Percentiles rank a stretch among this genome's conserved stretches.
Conservation (phyloP, 345 rosid genomes). For the Raphanus sativus region DNA sequence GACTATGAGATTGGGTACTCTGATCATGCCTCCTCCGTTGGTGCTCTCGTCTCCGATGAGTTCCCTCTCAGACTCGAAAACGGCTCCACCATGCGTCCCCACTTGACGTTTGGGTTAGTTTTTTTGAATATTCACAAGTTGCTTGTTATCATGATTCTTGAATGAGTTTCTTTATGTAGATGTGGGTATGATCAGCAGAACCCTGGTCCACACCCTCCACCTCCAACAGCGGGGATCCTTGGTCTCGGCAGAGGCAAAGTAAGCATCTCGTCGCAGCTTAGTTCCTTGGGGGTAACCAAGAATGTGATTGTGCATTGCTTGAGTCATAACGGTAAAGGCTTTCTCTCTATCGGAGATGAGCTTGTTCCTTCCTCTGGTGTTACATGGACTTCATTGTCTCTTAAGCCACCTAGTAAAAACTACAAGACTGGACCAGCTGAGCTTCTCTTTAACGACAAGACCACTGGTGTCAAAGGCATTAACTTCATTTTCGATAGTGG, state of each 20-base stretch:
- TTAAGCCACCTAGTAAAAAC: constrained; percentile 48
- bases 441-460: constrained; percentile 54
- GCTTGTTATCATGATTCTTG: constrained; percentile 17
- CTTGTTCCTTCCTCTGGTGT: constrained; percentile 62
- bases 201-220: constrained; percentile 53
- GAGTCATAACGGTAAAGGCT: constrained; percentile 74
- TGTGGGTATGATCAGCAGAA: constrained; percentile 74
- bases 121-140: background rate
- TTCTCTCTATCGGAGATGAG: constrained; percentile 72
- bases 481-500: constrained; percentile 79
- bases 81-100: constrained; percentile 50
- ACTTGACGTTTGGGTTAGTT: constrained; percentile 73
- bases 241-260: constrained; percentile 79
- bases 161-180: constrained; percentile 34
- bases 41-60: constrained; percentile 68
- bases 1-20: constrained; percentile 75
- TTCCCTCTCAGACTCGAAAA: constrained; percentile 54
- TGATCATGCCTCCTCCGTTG: constrained; percentile 74
- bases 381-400: constrained; percentile 60
- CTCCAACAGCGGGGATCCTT: constrained; percentile 71
- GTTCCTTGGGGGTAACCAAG: constrained; percentile 41
- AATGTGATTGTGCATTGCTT: constrained; percentile 85
- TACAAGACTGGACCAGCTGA: constrained; percentile 72
- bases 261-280: constrained; percentile 68
- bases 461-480: constrained; percentile 57